Evolutionary conservation across 2,329 filamentous ascomycete genomes (phyloP).

Genomic region (Colletotrichum sp.): DNA sequence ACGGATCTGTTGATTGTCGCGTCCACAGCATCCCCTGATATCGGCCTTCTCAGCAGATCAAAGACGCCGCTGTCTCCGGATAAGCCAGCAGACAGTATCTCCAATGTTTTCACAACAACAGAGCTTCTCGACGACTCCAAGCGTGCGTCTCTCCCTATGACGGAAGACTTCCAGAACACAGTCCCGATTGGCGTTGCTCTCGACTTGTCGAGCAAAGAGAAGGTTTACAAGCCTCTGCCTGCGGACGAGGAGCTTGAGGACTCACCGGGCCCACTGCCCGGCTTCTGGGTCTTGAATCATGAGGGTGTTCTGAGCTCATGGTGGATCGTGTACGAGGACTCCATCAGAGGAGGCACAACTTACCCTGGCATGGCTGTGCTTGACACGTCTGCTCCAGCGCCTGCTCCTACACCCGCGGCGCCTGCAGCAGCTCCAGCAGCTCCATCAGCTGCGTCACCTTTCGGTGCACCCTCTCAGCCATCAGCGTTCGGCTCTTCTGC

Average conservation of each 20-base stretch:
- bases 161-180: conserved; percentile 71
- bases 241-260: conserved; percentile 78
- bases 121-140: conserved; percentile 75
- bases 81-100: conserved; percentile 62
- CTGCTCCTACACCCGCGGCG: conserved; percentile 23
- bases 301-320: conserved; percentile 85
- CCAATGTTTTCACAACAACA: conserved; percentile 75
- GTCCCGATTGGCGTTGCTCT: conserved; percentile 79
- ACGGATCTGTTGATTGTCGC: conserved; percentile 83
- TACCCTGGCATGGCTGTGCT: conserved; percentile 71
- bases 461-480: conserved; percentile 27
- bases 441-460: conserved; percentile 27
- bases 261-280: conserved; percentile 81
- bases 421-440: conserved; percentile 32
- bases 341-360: conserved; percentile 74
- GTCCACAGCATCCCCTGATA: conserved; percentile 79
- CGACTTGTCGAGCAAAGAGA: conserved; percentile 84
- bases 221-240: conserved; percentile 77
- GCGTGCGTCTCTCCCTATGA: conserved; percentile 78
- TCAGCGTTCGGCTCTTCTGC: conserved; percentile 23
- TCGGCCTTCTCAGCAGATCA: conserved; percentile 79
- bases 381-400: conserved; percentile 31
- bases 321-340: conserved; percentile 93
- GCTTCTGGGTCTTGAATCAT: conserved; percentile 84
- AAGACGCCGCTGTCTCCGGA: conserved; percentile 69